Base-by-base conservation (phyloP, 208 protist genomes). In the Acanthamoeba sp. region DNA sequence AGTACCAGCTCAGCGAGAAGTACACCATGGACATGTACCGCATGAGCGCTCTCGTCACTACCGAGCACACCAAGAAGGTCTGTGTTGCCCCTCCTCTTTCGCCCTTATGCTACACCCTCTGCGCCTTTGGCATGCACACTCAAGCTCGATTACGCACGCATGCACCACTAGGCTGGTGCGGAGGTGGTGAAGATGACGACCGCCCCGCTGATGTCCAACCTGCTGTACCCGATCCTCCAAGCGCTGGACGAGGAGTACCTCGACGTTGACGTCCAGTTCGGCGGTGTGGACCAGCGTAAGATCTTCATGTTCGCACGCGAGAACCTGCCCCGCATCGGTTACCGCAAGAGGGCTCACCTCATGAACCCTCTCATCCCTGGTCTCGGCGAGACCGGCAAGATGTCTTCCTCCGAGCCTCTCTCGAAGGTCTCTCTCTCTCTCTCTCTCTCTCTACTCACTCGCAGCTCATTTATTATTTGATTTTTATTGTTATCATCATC, bases 231-330 rank as follows among this genome's bases (percentile, higher is more conserved):
- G 2, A 66, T 55, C 32, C 87, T 96, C 32, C 96, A 97, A 69
- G 95, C 95, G 22, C 93, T 97, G 24, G 96, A 97, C 69, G 96
- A 97, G 91, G 71, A 97, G 88, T 97, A 97, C 95, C 94, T 97
- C 64, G 45, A 87, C 27, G 95, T 97, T 9, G 96, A 97, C 64
- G 84, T 90, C 4, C 96, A 97, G 52, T 97, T 97, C 94, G 96
- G 96, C 55, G 96, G 96, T 57, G 95, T 97, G n/a, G 96, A 97
- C 92, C 96, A 97, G 93, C 94, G 96, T 48, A 97, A 97, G 95
- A 97, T 97, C 84, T 97, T 97, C 88, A 96, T 94, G 45, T 97
- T 95, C 59, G 96, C 96, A 12, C 36, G 95, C 29, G 93, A 96
- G 62, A 95, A 97, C 87, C 52, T 97, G 50, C 96, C 96, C 45